These are phyloP conservation scores for Pseudopyricularia javanii DNA, from an alignment of 2,329 filamentous ascomycete species.

Conservation along the genomic window DNA sequence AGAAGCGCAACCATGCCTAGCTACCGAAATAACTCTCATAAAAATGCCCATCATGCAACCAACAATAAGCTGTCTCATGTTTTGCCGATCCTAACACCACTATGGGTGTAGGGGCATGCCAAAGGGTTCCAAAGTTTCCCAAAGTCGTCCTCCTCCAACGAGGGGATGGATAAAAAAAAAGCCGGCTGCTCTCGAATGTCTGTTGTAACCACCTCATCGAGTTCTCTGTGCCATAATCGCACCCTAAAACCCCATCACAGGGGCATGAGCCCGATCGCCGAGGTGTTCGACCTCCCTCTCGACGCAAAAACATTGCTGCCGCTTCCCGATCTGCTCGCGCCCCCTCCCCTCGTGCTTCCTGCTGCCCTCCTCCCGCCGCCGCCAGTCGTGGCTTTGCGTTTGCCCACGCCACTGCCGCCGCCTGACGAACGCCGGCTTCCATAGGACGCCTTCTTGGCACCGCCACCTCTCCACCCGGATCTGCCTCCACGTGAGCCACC, in stretches of 20 bases:
- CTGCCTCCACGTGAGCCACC: constrained; percentile 7
- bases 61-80: not conserved
- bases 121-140: not conserved
- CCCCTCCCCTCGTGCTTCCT: not conserved
- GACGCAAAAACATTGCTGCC: not conserved
- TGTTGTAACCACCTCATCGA: too few relatives aligned
- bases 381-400: constrained; percentile 7
- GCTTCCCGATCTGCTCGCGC: not conserved
- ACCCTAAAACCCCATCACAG: constrained; percentile 4
- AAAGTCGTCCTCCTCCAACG: not conserved
- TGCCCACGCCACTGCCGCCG: constrained; percentile 7
- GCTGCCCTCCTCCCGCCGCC: constrained; percentile 6
- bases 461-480: constrained; percentile 9
- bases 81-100: not conserved
- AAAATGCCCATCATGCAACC: not conserved
- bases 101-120: not conserved
- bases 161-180: not conserved
- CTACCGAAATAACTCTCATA: not conserved
- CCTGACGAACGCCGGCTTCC: constrained; percentile 6
- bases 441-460: constrained; percentile 6
- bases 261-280: constrained; percentile 12
- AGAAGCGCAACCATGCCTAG: not conserved
- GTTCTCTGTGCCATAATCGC: not conserved
- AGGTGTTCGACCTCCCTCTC: not conserved
- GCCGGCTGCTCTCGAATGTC: not conserved